Percentiles rank a stretch among this genome's conserved stretches.
Evolutionary conservation across 1,284 basidiomycete species (phyloP).

Genomic region (Termitomyces sp.): DNA sequence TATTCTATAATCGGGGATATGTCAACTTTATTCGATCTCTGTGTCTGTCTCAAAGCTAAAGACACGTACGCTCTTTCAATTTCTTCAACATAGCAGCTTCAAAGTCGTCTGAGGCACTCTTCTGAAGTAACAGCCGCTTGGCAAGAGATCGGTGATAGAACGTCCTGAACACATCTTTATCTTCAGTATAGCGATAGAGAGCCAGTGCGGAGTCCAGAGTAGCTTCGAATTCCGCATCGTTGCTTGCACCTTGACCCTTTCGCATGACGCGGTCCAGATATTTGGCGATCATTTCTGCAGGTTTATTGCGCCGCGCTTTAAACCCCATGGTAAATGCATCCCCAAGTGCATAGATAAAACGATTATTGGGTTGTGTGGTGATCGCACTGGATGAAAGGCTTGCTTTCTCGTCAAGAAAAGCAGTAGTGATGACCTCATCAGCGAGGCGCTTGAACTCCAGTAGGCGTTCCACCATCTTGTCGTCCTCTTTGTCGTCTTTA

Average conservation of each 20-base stretch:
- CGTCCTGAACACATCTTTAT: constrained; percentile 91
- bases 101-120: constrained; percentile 87
- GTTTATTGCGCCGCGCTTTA: constrained; percentile 78
- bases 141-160: constrained; percentile 92
- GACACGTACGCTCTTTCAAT: constrained; percentile 73
- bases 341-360: constrained; percentile 56
- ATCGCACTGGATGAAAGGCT: constrained; percentile 29
- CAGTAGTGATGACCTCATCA: constrained; percentile 43
- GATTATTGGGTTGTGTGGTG: constrained; percentile 36
- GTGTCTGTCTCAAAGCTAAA: background rate
- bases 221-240: constrained; percentile 67
- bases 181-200: constrained; percentile 85
- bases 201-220: constrained; percentile 75
- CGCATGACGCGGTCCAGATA: constrained; percentile 85
- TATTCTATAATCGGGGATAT: constrained; percentile 48
- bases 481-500: constrained; percentile 49
- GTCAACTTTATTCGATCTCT: background rate
- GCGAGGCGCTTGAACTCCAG: constrained; percentile 67
- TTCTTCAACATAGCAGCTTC: constrained; percentile 87
- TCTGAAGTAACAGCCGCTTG: constrained; percentile 82
- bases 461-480: constrained; percentile 77
- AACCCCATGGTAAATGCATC: constrained; percentile 83
- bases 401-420: constrained; percentile 38
- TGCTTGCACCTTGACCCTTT: constrained; percentile 72
- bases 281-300: constrained; percentile 94